Evolutionary conservation across 352 stramenopile species (phyloP).

Genomic region (Pythium rishiriense): DNA sequence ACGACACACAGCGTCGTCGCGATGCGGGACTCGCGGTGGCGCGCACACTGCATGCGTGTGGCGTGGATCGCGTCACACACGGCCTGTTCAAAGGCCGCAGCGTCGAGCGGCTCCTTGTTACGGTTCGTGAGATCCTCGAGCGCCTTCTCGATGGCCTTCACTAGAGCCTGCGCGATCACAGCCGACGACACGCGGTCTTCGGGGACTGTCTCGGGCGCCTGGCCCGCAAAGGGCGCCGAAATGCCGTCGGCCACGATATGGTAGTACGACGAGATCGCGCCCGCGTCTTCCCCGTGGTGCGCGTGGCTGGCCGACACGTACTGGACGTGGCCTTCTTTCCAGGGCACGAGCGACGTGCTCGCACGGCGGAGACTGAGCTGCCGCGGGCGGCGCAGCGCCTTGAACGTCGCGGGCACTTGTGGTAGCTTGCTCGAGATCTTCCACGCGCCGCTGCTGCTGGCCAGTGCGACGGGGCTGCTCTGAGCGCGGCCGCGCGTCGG

Average conservation of each 20-base stretch:
- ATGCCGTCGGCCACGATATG: conserved; percentile 82
- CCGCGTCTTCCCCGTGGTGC: conserved; percentile 73
- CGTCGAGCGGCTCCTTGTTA: conserved; percentile 45
- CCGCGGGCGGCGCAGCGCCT: conserved; percentile 26
- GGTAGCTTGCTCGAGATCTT: conserved; percentile 30
- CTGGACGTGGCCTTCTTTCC: conserved; percentile 37
- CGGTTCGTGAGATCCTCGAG: conserved; percentile 61
- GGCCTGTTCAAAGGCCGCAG: conserved; percentile 43
- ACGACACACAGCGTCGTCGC: conserved; percentile 67
- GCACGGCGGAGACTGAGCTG: conserved; percentile 19
- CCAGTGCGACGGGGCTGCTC: conserved; percentile 9
- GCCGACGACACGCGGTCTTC: conserved; percentile 45
- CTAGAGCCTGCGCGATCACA: conserved; percentile 56
- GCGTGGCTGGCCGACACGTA: conserved; percentile 46
- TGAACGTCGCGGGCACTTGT: conserved; percentile 25
- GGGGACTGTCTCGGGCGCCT: conserved; percentile 23
- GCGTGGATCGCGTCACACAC: conserved; percentile 58
- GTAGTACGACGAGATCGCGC: conserved; percentile 53
- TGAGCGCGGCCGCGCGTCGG: conserved; percentile 11
- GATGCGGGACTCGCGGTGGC: conserved; percentile 57
- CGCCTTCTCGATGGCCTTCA: conserved; percentile 43
- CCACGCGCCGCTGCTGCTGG: conserved; percentile 3
- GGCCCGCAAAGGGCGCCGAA: conserved; percentile 56
- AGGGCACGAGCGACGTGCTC: conserved; percentile 16
- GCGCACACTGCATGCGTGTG: conserved; percentile 57